These are phyloP conservation scores for Lotus japonicus DNA, from an alignment of 306 rosid genomes.

Conservation along the genomic window DNA sequence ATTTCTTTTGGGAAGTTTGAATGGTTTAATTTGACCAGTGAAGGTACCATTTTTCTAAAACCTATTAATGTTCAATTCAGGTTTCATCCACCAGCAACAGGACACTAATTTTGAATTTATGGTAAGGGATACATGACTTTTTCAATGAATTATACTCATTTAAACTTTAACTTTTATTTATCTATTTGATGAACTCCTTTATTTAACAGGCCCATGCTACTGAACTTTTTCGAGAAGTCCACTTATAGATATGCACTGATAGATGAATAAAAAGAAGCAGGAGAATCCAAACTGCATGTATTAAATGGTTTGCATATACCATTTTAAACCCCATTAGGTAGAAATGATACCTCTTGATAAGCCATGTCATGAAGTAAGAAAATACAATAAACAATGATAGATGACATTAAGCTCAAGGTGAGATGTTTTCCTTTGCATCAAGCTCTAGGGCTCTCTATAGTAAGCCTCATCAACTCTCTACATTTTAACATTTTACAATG, in stretches of 20 bases:
- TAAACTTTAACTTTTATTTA: background rate
- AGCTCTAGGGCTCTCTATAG: constrained; percentile 66
- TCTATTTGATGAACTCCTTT: constrained; percentile 10
- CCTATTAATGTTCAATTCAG: background rate
- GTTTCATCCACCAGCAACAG: background rate
- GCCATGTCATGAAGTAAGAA: constrained; percentile 82
- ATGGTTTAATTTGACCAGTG: constrained; percentile 82
- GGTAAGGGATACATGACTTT: too few relatives aligned
- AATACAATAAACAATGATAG: constrained; percentile 51
- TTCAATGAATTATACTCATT: background rate
- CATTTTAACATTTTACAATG: too few relatives aligned
- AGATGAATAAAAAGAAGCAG: background rate
- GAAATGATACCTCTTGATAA: constrained; percentile 61
- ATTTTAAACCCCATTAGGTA: background rate
- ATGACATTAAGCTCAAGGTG: constrained; percentile 79
- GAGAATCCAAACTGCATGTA: background rate
- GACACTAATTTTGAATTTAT: background rate
- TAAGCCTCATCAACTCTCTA: constrained; percentile 24
- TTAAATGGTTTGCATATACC: background rate
- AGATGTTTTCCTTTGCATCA: too few relatives aligned
- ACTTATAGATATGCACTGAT: too few relatives aligned
- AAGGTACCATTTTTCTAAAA: constrained; percentile 69
- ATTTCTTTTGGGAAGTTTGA: constrained; percentile 79
- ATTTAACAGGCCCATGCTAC: constrained; percentile 59
- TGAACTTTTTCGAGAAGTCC: constrained; percentile 59